phyloP scores from a whole-genome alignment of 2,329 filamentous ascomycete species.

The Epichloe coenophiala region DNA sequence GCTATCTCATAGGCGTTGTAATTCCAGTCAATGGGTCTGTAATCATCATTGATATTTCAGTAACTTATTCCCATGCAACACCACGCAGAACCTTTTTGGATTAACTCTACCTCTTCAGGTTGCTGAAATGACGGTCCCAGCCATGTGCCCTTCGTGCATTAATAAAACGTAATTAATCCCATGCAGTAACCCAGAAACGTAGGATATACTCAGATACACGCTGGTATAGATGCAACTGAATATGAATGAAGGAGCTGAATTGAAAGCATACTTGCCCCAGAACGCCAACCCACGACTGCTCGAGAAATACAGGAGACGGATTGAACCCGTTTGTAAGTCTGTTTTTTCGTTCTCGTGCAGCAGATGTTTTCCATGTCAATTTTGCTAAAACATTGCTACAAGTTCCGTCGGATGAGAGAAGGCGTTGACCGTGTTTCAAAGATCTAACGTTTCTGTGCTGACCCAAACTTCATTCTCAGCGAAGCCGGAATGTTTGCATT shows the following conservation, averaged over 20 bases:
- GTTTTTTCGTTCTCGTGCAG: background rate
- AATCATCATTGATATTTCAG: background rate
- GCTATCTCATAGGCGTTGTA: background rate
- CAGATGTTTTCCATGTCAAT: background rate
- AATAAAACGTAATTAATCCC: constrained; percentile 1
- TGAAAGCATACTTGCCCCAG: background rate
- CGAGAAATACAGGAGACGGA: background rate
- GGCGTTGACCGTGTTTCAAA: background rate
- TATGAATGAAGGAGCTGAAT: background rate
- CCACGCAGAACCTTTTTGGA: background rate
- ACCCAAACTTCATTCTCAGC: constrained; percentile 5
- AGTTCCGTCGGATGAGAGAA: background rate
- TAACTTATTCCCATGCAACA: background rate
- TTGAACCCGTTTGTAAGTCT: background rate
- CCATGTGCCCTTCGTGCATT: background rate
- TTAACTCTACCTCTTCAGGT: background rate
- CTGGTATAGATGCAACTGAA: constrained; percentile 2
- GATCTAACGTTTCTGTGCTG: constrained; percentile 3
- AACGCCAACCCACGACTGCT: background rate
- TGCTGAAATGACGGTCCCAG: background rate
- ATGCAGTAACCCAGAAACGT: constrained; percentile 7
- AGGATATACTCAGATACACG: background rate
- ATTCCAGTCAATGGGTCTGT: background rate
- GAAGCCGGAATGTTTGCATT: constrained; percentile 13
- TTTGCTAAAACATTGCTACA: background rate